Evolutionary conservation across 2,329 filamentous ascomycete genomes (phyloP), one percentile per base, ranked within the genome.

Genomic region (Aspergillus sp.): DNA sequence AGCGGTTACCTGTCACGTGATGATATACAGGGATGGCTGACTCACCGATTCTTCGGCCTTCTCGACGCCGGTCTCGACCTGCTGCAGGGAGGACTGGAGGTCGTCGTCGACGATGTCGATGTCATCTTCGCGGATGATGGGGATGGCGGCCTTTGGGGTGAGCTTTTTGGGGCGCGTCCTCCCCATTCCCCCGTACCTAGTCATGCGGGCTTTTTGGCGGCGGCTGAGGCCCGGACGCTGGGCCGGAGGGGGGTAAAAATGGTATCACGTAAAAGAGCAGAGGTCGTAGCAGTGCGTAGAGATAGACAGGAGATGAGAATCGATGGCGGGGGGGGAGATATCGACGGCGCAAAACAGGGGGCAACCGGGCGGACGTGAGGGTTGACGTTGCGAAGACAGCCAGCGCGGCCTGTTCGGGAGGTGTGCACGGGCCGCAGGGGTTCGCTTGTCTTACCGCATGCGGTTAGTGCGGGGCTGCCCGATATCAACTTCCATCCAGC

Each of bases 11-110:
- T 44, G 40, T 61, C 60, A 63, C 58, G 59, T 63, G 60, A 62
- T 45, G 13, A 31, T 14, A 27, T 44, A 30, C 48, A 57, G 51
- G 55, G 53, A 51, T 55, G 44, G 40, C 45, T 47, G 47, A 84
- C 86, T 78, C 66, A 95, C 91, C 68, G 89, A 89, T 76, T 96
- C 88, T 67, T 98, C 91, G 45, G 80, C 84, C 60, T 93, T 88
- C 65, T 98, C 91, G 51, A 98, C 91, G 64, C 91, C 91, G 47
- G 88, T 95, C 58, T 91, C 86, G 58, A 95, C 86, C 54, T 80
- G 85, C 66, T 72, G 78, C 69, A 75, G 84, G 58, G 82, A 81
- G 49, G 82, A 82, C 58, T 89, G 79, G 52, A 83, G 76, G 46
- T 80, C 76, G 65, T 93, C 85, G 62, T 95, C 93, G 63, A 86